phyloP scores from a whole-genome alignment of 2,329 filamentous ascomycete genomes.

The Penicillium fuscoglaucum region DNA sequence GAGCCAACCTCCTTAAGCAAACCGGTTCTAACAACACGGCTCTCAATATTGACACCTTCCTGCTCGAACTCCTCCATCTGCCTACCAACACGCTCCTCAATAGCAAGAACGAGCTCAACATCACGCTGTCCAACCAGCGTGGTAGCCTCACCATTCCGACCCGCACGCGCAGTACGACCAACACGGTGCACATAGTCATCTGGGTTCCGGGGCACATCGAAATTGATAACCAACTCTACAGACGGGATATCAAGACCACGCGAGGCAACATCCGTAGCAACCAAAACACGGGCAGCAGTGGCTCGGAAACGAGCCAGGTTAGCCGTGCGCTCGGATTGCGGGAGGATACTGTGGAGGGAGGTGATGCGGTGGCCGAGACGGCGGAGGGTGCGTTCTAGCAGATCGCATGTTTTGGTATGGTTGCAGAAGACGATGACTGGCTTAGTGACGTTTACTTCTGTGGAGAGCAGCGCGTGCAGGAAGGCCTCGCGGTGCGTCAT shows the following conservation, averaged over 20 bases:
- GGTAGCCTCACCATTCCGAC: slow-evolving; percentile 75
- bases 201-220: slow-evolving; percentile 91
- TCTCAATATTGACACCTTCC: slow-evolving; percentile 92
- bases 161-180: slow-evolving; percentile 90
- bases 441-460: slow-evolving; percentile 71
- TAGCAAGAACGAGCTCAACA: slow-evolving; percentile 84
- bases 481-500: slow-evolving; percentile 95
- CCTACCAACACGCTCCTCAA: slow-evolving; percentile 75
- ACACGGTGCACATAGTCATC: slow-evolving; percentile 98
- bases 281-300: slow-evolving; percentile 80
- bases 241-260: slow-evolving; percentile 94
- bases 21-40: slow-evolving; percentile 77
- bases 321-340: slow-evolving; percentile 78
- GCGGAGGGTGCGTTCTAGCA: slow-evolving; percentile 83
- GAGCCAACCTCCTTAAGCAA: slow-evolving; percentile 83
- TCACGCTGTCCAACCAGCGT: slow-evolving; percentile 92
- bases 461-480: slow-evolving; percentile 83
- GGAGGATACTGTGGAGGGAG: slow-evolving; percentile 81
- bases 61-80: slow-evolving; percentile 84
- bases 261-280: slow-evolving; percentile 93
- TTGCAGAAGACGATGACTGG: slow-evolving; percentile 94
- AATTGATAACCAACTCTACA: slow-evolving; percentile 88
- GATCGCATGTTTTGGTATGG: slow-evolving; percentile 80
- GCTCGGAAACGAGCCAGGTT: slow-evolving; percentile 93
- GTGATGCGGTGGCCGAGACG: slow-evolving; percentile 87